A percentile compares a stretch with the other conserved stretches of the same genome.
Evolutionary conservation across 257 asterid species (phyloP).

Genomic region (Eustoma russellianum): DNA sequence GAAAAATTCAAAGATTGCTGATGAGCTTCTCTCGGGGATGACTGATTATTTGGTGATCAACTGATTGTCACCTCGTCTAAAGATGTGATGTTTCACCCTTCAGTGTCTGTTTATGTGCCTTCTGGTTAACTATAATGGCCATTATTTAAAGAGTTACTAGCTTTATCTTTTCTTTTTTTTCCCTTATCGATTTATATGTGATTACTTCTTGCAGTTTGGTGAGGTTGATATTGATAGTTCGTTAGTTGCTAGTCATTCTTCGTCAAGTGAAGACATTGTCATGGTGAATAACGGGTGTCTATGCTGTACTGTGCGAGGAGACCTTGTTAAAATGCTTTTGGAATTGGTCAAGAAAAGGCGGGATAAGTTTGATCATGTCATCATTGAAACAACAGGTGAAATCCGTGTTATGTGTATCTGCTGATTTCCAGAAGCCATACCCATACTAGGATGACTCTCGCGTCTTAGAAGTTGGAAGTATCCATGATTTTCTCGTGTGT

Average conservation of each 20-base stretch:
- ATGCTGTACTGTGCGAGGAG: slow-evolving; percentile 95
- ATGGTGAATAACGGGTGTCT: slow-evolving; percentile 97
- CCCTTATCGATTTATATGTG: slow-evolving; percentile 5
- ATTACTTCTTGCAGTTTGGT: slow-evolving; percentile 69
- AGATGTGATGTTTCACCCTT: no score
- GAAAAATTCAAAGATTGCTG: no score
- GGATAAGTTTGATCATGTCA: slow-evolving; percentile 83
- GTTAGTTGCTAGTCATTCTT: slow-evolving; percentile 85
- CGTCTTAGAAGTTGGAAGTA: no score
- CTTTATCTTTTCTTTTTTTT: not conserved
- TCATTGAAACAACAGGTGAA: slow-evolving; percentile 92
- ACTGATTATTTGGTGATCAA: no score
- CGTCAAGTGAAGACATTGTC: slow-evolving; percentile 80
- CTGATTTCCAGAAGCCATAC: no score
- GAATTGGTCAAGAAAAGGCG: slow-evolving; percentile 76
- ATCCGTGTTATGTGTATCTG: not conserved
- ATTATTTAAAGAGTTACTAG: not conserved
- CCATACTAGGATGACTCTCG: no score
- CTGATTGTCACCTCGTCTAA: no score
- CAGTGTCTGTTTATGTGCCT: no score
- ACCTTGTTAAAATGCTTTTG: slow-evolving; percentile 91
- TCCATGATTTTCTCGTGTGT: no score
- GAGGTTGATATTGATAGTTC: slow-evolving; percentile 97
- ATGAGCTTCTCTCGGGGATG: no score
- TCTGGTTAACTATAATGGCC: no score